Base-by-base conservation (phyloP, 306 rosid genomes). In the Quercus rubra region DNA sequence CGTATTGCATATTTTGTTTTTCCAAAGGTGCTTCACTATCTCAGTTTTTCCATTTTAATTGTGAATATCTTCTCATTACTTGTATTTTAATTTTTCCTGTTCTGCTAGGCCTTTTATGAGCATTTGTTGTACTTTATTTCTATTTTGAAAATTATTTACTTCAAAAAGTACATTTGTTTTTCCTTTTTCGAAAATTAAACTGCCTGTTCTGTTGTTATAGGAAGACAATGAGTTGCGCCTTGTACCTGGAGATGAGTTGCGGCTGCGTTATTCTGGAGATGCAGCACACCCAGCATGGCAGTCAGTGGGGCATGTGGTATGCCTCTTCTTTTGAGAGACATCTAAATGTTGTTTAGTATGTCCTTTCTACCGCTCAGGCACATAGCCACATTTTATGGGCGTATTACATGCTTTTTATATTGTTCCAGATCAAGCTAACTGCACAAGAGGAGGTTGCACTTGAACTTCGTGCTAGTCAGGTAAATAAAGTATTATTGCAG, bases 231-330 rank as follows among this genome's bases (percentile, higher is more conserved):
- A 96, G 80, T 83, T 96, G 86, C 94, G 98, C 63, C 99, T 96
- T 81, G 99, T 96, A 75, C 99, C 99, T 54, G 99, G 99, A 73
- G 99, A 96, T 84, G 99, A 96, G 88, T 86, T 96, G 83, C 90
- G 98, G 56, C 79, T 96, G 82, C 97, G 99, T 14, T 96, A 96
- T 84, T 96, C 99, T 79, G 99, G 99, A 72, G 99, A 96, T 89
- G 99, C 99, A 59, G 98, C 96, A 55, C 99, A 96, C 88, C 99
- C 99, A 61, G 97, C 99, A 4, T 96, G 99, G 99, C 98, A 96
- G 84, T 93, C 99, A 73, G 99, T 96, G 78, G 99, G 99, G 68
- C 99, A 96, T 79, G 99, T 96, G 92, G 99, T 96, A 96, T 55
- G 92, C 3, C 51, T 31, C 72, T 30, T 74, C 73, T 69, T 10